phyloP scores from a whole-genome alignment of 176 grass and related monocot genomes.

The Ensete ventricosum region DNA sequence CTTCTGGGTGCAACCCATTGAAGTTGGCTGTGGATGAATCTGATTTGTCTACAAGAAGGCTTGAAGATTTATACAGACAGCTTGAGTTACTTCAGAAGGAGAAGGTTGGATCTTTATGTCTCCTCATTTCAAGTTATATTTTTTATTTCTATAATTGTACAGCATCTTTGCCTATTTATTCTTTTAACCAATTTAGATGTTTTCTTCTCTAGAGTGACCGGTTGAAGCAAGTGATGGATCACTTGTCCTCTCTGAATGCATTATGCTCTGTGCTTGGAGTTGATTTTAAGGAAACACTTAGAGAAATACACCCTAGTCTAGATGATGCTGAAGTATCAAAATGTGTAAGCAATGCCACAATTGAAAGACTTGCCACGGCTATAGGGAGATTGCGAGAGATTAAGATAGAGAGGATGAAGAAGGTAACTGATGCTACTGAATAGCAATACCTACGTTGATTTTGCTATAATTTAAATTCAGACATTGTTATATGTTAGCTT shows the following conservation, averaged over 20 bases:
- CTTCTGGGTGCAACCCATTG: neutral
- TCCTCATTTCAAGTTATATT: neutral
- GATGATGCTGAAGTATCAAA: neutral
- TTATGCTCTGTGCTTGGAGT: slow-evolving; percentile 14
- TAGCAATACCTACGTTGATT: neutral
- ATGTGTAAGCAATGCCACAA: slow-evolving; percentile 2
- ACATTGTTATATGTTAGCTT: slow-evolving; percentile 38
- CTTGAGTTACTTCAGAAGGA: slow-evolving; percentile 44
- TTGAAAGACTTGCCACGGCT: slow-evolving; percentile 2
- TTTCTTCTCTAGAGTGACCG: slow-evolving; percentile 9
- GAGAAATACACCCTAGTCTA: slow-evolving; percentile 16
- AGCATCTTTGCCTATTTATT: neutral
- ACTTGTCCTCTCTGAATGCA: slow-evolving; percentile 2
- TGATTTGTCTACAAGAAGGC: slow-evolving; percentile 46
- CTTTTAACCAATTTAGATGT: neutral
- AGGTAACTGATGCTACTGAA: neutral
- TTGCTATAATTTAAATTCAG: neutral
- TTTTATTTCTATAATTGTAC: neutral
- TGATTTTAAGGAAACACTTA: slow-evolving; percentile 5
- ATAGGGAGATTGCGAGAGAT: slow-evolving; percentile 11
- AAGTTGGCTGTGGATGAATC: slow-evolving; percentile 5
- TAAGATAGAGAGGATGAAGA: slow-evolving; percentile 17
- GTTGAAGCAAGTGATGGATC: slow-evolving; percentile 17
- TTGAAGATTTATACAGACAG: slow-evolving; percentile 41
- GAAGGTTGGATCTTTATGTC: slow-evolving; percentile 37